Evolutionary conservation across 2,329 filamentous ascomycete species (phyloP), one percentile per base, ranked within the genome.

Genomic region (Xylaria sp.): DNA sequence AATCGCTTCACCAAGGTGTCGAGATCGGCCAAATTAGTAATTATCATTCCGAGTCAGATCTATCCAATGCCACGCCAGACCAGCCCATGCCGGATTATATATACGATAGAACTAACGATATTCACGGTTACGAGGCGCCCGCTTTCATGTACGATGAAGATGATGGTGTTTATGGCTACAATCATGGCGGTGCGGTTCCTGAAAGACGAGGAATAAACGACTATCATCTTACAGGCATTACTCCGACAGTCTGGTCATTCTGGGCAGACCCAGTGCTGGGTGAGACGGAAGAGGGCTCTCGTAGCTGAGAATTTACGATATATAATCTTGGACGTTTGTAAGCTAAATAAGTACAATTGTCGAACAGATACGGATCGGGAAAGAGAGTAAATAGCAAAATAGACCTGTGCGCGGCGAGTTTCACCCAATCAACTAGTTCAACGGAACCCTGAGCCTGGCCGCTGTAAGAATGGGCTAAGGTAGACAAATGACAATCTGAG

Each of bases 121-220:
- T 60, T 3, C 40, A 60, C 42, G 21, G 23, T 33, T 45, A 28
- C 5, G n/a, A 37, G n/a, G n/a, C n/a, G n/a, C n/a, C n/a, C n/a
- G n/a, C n/a, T n/a, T n/a, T n/a, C n/a, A n/a, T n/a, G 2, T 55
- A 52, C 38, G 49, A 64, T 37, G 60, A 50, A 23, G 7, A 42
- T 23, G 21, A 54, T 33, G 52, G 60, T 57, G 31, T 60, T 3
- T 42, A 60, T 42, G 21, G 23, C 31, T 45, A 28, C 5, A 14
- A 37, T 15, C 47, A 50, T 46, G 50, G 37, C 21, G 14, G 19
- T 57, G 7, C 14, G 0, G 31, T 8, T 11, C 14, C n/a, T 15
- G 8, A 7, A 11, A 50, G 23, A 19, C 15, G 42, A 38, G 43
- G 4, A n/a, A 4, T 12, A 5, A 28, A 28, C 4, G n/a, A 15